These are phyloP conservation scores for Fagus sylvatica DNA, from an alignment of 306 rosid species.

Conservation along the genomic window DNA sequence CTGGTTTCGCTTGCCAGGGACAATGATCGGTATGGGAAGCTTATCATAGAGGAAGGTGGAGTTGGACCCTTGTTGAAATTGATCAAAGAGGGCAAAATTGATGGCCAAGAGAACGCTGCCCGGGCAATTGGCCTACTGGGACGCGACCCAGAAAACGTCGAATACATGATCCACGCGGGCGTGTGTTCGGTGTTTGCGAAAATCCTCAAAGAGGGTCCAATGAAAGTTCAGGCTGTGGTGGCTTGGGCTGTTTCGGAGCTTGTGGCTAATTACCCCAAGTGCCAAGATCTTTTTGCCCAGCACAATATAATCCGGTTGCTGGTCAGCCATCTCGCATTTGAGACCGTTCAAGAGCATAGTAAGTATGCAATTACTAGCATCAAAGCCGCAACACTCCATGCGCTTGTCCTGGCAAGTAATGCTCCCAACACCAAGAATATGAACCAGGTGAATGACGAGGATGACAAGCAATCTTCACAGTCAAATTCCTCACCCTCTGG, in stretches of 20 bases:
- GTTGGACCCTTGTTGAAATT: constrained; percentile 66
- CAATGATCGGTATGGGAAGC: constrained; percentile 67
- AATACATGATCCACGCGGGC: constrained; percentile 64
- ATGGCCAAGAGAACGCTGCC: constrained; percentile 81
- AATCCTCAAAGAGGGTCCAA: constrained; percentile 77
- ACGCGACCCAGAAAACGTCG: constrained; percentile 70
- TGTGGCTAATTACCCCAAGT: constrained; percentile 58
- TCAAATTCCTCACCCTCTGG: constrained; percentile 58
- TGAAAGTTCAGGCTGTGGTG: constrained; percentile 73
- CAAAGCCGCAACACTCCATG: constrained; percentile 78
- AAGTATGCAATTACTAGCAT: constrained; percentile 62
- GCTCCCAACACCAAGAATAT: constrained; percentile 7
- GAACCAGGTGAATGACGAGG: constrained; percentile 25
- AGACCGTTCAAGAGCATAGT: constrained; percentile 84
- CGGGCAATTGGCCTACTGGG: constrained; percentile 69
- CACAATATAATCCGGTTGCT: constrained; percentile 73
- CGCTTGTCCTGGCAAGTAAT: constrained; percentile 62
- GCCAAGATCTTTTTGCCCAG: constrained; percentile 87
- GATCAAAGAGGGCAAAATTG: constrained; percentile 67
- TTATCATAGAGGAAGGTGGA: constrained; percentile 84
- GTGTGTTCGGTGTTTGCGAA: constrained; percentile 69
- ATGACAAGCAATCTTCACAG: constrained; percentile 28
- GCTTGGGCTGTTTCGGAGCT: constrained; percentile 87
- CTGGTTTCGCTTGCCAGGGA: constrained; percentile 67
- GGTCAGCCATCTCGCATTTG: constrained; percentile 88